A percentile compares a stretch with the other conserved stretches of the same genome.
Conservation (phyloP, 2,329 filamentous ascomycete genomes). For the Nigrospora osmanthi region DNA sequence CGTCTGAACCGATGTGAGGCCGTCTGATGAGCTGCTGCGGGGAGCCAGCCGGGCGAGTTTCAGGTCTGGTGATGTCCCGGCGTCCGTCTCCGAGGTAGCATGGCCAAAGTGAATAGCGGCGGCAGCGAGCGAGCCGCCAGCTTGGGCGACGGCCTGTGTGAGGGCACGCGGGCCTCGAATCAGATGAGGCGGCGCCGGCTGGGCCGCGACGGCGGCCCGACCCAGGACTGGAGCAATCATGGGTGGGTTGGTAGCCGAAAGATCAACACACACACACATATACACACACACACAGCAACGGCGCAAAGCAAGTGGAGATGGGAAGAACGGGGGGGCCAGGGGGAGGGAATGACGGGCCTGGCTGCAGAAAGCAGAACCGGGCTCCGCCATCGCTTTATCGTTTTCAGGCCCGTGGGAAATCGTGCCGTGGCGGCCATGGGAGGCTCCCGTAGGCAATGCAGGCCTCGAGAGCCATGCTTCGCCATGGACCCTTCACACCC, state of each 20-base stretch:
- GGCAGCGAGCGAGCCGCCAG: slow-evolving; percentile 14
- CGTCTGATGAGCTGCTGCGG: slow-evolving; percentile 8
- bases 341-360: too few relatives aligned
- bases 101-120: slow-evolving; percentile 18
- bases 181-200: slow-evolving; percentile 5
- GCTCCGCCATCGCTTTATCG: too few relatives aligned
- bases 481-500: too few relatives aligned
- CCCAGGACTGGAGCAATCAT: background rate
- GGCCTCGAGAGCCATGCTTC: too few relatives aligned
- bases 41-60: background rate
- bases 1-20: slow-evolving; percentile 10
- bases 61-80: slow-evolving; percentile 1
- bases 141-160: slow-evolving; percentile 19
- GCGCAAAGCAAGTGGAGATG: too few relatives aligned
- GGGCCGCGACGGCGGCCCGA: slow-evolving; percentile 1
- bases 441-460: too few relatives aligned
- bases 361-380: too few relatives aligned
- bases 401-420: too few relatives aligned
- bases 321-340: too few relatives aligned
- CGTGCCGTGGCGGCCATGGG: too few relatives aligned
- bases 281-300: too few relatives aligned
- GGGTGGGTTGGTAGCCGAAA: background rate
- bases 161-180: slow-evolving; percentile 12
- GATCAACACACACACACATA: too few relatives aligned
- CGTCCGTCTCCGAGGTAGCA: slow-evolving; percentile 7